A percentile compares a stretch with the other conserved stretches of the same genome.
Evolutionary conservation across 2,329 filamentous ascomycete genomes (phyloP).

Genomic region (Elsinoe batatas): DNA sequence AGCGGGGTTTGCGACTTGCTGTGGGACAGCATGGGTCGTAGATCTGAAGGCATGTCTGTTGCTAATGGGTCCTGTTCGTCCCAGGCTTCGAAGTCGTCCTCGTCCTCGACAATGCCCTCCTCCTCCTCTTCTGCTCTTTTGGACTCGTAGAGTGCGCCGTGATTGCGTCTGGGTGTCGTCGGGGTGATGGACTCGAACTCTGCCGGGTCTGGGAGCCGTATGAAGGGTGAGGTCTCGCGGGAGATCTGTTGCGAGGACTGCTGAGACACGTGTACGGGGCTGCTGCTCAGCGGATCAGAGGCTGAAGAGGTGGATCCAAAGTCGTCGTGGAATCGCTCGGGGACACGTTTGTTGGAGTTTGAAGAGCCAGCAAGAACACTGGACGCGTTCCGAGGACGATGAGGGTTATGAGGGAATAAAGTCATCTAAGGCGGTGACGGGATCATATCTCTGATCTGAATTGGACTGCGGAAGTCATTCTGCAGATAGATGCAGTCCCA

Average conservation of each 20-base stretch:
- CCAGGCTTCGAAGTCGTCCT: constrained; percentile 37
- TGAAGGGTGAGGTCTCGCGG: constrained; percentile 24
- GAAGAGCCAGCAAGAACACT: not conserved
- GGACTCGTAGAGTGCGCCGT: constrained; percentile 3
- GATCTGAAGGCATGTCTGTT: constrained; percentile 40
- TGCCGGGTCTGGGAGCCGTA: constrained; percentile 19
- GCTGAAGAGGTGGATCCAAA: constrained; percentile 19
- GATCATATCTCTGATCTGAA: not conserved
- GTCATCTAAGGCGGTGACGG: constrained; percentile 10
- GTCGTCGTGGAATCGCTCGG: constrained; percentile 19
- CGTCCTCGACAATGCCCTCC: constrained; percentile 19
- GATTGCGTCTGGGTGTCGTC: not conserved
- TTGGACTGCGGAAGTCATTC: not conserved
- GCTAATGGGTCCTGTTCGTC: constrained; percentile 29
- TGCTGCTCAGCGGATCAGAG: constrained; percentile 22
- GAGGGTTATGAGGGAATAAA: constrained; percentile 3
- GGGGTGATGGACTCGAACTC: constrained; percentile 13
- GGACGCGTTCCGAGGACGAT: constrained; percentile 5
- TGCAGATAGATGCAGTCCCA: not conserved
- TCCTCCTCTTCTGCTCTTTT: constrained; percentile 12
- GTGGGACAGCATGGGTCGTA: constrained; percentile 32
- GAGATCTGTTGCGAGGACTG: constrained; percentile 19
- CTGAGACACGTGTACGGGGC: constrained; percentile 17
- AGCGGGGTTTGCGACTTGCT: constrained; percentile 43
- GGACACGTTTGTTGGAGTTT: constrained; percentile 1